Evolutionary conservation across 2,329 filamentous ascomycete genomes (phyloP).

Genomic region (Trichoderma koningiopsis): DNA sequence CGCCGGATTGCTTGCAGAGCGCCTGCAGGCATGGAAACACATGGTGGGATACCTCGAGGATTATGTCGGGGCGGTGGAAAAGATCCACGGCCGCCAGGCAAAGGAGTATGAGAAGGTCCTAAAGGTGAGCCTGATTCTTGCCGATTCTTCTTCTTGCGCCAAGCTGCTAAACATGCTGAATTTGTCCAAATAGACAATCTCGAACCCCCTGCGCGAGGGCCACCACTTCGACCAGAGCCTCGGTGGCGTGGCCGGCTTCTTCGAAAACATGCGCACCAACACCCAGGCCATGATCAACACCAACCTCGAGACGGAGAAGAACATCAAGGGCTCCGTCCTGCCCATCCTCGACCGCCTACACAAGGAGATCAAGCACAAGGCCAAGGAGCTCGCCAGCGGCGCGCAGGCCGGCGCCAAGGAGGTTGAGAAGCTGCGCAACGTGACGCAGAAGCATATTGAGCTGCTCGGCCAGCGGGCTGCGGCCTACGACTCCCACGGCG

Average conservation of each 20-base stretch:
- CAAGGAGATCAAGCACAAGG: conserved; percentile 95
- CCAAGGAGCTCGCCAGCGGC: conserved; percentile 82
- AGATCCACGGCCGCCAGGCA: conserved; percentile 77
- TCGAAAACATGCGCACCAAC: conserved; percentile 91
- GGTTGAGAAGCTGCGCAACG: conserved; percentile 83
- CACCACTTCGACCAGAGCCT: conserved; percentile 90
- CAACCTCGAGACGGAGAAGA: conserved; percentile 89
- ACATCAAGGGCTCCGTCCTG: conserved; percentile 80
- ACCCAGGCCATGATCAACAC: conserved; percentile 88
- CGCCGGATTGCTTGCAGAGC: conserved; percentile 79
- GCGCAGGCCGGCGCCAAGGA: conserved; percentile 84
- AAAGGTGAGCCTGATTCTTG: conserved; percentile 59
- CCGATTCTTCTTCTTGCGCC: not conserved
- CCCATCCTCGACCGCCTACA: conserved; percentile 89
- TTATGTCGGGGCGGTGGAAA: conserved; percentile 83
- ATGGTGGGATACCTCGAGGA: conserved; percentile 89
- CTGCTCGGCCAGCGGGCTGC: conserved; percentile 85
- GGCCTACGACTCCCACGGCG: conserved; percentile 73
- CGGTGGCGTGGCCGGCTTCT: conserved; percentile 86
- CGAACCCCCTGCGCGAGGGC: conserved; percentile 80
- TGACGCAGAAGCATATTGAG: conserved; percentile 95
- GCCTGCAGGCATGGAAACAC: conserved; percentile 94
- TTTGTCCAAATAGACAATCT: conserved; percentile 64
- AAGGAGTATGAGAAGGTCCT: conserved; percentile 96
- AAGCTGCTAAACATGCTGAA: not conserved